These are phyloP conservation scores for Baudoinia panamericana DNA, from an alignment of 495 filamentous ascomycete species.

Conservation along the genomic window DNA sequence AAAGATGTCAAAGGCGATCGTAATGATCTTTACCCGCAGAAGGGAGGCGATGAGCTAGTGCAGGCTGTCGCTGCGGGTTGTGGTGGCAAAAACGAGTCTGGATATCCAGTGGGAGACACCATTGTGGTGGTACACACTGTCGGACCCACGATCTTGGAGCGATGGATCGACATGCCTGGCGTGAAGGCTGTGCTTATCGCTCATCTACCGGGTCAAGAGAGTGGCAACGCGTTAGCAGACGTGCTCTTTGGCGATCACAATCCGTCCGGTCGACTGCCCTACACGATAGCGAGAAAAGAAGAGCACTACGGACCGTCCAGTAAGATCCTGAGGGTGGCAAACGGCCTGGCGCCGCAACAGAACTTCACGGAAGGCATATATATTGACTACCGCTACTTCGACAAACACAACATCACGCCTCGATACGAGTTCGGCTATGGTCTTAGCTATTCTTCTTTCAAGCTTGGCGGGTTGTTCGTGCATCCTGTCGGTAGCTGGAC, in stretches of 20 bases:
- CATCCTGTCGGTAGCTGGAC: slow-evolving; percentile 1
- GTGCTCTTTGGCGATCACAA: slow-evolving; percentile 76
- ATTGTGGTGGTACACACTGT: slow-evolving; percentile 85
- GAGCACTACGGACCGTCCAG: slow-evolving; percentile 73
- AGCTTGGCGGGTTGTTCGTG: slow-evolving; percentile 48
- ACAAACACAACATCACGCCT: slow-evolving; percentile 52
- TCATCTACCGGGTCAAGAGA: slow-evolving; percentile 82
- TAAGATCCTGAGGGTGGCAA: slow-evolving; percentile 61
- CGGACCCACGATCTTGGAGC: slow-evolving; percentile 72
- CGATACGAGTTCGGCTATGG: slow-evolving; percentile 71
- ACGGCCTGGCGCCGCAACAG: slow-evolving; percentile 65
- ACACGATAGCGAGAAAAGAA: slow-evolving; percentile 71
- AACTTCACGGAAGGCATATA: slow-evolving; percentile 73
- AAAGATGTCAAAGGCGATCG: slow-evolving; percentile 64
- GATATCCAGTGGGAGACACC: slow-evolving; percentile 32
- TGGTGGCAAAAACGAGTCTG: slow-evolving; percentile 43
- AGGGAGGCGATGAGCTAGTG: slow-evolving; percentile 63
- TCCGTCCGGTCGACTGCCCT: slow-evolving; percentile 77
- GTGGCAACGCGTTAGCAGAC: slow-evolving; percentile 71
- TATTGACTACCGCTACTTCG: slow-evolving; percentile 86
- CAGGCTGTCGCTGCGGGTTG: slow-evolving; percentile 57
- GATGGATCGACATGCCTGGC: slow-evolving; percentile 66
- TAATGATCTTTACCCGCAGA: slow-evolving; percentile 66
- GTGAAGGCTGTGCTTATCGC: slow-evolving; percentile 76
- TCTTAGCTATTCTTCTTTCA: slow-evolving; percentile 68